Percentiles rank a stretch among this genome's conserved stretches.
phyloP scores from a whole-genome alignment of 2,329 filamentous ascomycete species.

The Colletotrichum chlorophyti region DNA sequence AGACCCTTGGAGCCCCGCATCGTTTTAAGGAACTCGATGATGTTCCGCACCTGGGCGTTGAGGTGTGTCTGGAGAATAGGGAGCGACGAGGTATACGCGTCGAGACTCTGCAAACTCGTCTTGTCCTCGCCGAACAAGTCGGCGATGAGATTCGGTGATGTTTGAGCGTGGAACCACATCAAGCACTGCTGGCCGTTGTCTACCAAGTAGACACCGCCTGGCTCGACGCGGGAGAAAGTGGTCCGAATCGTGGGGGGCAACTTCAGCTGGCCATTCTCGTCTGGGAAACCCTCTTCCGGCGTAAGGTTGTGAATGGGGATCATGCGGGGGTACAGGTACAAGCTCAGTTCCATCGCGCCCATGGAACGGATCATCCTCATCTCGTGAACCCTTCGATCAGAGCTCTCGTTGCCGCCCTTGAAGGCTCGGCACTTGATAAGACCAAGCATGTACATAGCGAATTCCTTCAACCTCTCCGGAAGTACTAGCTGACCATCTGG shows the following conservation, averaged over 20 bases:
- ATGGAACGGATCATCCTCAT: slow-evolving; percentile 89
- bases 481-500: slow-evolving; percentile 93
- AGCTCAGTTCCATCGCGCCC: slow-evolving; percentile 81
- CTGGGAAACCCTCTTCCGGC: slow-evolving; percentile 89
- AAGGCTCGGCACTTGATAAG: slow-evolving; percentile 90
- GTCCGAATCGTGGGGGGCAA: slow-evolving; percentile 83
- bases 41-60: slow-evolving; percentile 93
- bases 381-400: slow-evolving; percentile 89
- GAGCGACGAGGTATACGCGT: slow-evolving; percentile 80
- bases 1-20: slow-evolving; percentile 86
- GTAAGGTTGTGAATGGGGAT: slow-evolving; percentile 90
- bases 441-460: slow-evolving; percentile 93
- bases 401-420: slow-evolving; percentile 90
- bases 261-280: slow-evolving; percentile 85
- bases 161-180: slow-evolving; percentile 90
- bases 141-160: slow-evolving; percentile 87
- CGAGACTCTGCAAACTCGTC: slow-evolving; percentile 74
- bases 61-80: slow-evolving; percentile 90
- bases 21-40: slow-evolving; percentile 83
- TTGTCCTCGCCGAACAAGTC: slow-evolving; percentile 88
- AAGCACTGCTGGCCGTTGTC: slow-evolving; percentile 94
- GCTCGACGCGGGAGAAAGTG: slow-evolving; percentile 86
- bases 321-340: slow-evolving; percentile 96
- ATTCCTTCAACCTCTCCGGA: slow-evolving; percentile 94
- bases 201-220: slow-evolving; percentile 91